A percentile compares a stretch with the other conserved stretches of the same genome.
phyloP scores from a whole-genome alignment of 345 rosid genomes.

The Theobroma cacao region DNA sequence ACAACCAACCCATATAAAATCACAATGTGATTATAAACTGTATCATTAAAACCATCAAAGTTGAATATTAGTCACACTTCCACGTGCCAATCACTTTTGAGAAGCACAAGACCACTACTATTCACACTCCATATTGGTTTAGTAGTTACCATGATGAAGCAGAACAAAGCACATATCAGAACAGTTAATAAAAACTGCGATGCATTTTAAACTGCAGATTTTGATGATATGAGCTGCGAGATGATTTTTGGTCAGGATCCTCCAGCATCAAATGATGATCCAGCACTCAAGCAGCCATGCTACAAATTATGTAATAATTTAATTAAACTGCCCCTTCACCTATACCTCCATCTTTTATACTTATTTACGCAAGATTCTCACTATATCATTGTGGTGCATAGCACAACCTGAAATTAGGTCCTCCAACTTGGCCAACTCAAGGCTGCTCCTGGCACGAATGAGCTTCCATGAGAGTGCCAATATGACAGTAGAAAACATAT shows the following conservation, averaged over 20 bases:
- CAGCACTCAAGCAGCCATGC: slow-evolving; percentile 84
- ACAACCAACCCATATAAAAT: slow-evolving; percentile 7
- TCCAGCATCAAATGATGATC: slow-evolving; percentile 60
- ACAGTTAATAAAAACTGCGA: background rate
- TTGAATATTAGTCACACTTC: slow-evolving; percentile 19
- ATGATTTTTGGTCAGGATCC: slow-evolving; percentile 93
- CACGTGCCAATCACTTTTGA: slow-evolving; percentile 24
- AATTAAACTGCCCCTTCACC: background rate
- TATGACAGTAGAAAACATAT: background rate
- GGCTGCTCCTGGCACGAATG: background rate
- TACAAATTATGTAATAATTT: slow-evolving; percentile 60
- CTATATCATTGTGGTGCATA: background rate
- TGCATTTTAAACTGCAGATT: slow-evolving; percentile 56
- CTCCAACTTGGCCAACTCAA: background rate
- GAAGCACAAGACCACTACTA: background rate
- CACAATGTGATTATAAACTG: slow-evolving; percentile 3
- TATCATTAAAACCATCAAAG: slow-evolving; percentile 16
- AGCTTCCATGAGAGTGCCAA: slow-evolving; percentile 5
- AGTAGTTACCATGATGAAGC: slow-evolving; percentile 2
- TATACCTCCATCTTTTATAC: background rate
- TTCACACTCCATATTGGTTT: background rate
- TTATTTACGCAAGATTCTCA: background rate
- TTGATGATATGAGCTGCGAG: slow-evolving; percentile 91
- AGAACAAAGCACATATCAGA: background rate
- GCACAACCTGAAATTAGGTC: background rate